Conservation (phyloP, 148 eudicot species). For the Suaeda aralocaspica region DNA sequence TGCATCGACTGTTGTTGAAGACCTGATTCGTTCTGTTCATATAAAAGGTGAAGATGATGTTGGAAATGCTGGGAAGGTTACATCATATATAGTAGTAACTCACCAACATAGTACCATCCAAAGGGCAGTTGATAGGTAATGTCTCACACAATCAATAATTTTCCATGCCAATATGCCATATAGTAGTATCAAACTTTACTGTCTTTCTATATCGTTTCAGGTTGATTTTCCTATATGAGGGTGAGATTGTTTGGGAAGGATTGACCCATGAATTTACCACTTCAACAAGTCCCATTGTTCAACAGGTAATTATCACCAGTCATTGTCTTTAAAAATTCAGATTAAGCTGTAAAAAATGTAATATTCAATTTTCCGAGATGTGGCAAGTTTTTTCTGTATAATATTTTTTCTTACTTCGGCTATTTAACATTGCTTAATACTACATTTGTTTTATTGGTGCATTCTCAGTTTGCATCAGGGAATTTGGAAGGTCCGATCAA, state of each 20-base stretch:
- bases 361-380: not conserved
- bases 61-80: constrained; percentile 73
- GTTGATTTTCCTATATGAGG: constrained; percentile 72
- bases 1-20: constrained; percentile 97
- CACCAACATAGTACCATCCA: constrained; percentile 92
- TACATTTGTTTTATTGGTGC: not conserved
- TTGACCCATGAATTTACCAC: constrained; percentile 79
- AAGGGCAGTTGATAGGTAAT: constrained; percentile 93
- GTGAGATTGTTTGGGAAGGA: constrained; percentile 92
- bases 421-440: not conserved
- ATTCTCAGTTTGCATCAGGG: constrained; percentile 81
- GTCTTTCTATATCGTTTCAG: constrained; percentile 26
- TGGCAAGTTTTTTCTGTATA: not conserved
- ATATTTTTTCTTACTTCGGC: no score
- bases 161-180: not conserved
- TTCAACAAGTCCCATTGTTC: constrained; percentile 78
- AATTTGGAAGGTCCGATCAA: constrained; percentile 89
- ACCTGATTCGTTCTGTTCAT: constrained; percentile 93
- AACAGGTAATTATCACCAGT: constrained; percentile 51
- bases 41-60: constrained; percentile 66
- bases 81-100: constrained; percentile 84
- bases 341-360: not conserved
- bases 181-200: not conserved
- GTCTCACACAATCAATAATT: constrained; percentile 1
- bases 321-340: not conserved